phyloP scores from a whole-genome alignment of 164 flowering plant genomes.

The Sextonia rubra region DNA sequence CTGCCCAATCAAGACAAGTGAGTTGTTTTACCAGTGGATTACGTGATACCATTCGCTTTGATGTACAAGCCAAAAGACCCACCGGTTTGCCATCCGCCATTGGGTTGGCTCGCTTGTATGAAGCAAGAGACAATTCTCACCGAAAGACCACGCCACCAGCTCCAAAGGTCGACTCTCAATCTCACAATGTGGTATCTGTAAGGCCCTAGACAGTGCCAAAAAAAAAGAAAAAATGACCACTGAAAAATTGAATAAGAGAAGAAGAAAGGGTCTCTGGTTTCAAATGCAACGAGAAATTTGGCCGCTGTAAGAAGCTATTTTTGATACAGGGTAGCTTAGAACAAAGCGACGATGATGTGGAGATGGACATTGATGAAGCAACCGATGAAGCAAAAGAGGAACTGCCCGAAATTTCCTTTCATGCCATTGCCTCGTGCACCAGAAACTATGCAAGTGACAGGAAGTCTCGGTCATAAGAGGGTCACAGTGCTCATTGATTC shows the following conservation, averaged over 20 bases:
- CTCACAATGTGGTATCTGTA: too few relatives aligned
- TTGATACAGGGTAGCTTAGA: background rate
- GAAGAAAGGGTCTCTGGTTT: background rate
- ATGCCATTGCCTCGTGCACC: background rate
- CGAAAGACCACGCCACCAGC: background rate
- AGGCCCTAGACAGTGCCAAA: background rate
- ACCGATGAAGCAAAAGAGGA: background rate
- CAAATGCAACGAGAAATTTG: background rate
- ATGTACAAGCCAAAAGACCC: slow-evolving; percentile 1
- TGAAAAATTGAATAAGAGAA: background rate
- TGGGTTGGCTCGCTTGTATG: background rate
- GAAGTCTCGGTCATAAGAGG: background rate
- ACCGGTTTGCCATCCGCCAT: background rate
- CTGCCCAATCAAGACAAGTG: background rate
- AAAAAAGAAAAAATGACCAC: background rate
- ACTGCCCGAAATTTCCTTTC: background rate
- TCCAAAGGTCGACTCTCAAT: too few relatives aligned
- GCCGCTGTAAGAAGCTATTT: background rate
- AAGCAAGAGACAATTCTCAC: background rate
- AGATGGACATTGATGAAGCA: background rate
- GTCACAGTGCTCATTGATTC: background rate
- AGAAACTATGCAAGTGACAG: background rate
- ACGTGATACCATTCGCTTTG: background rate
- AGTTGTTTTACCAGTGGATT: slow-evolving; percentile 6
- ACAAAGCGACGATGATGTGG: background rate